A percentile compares a stretch with the other conserved stretches of the same genome.
Evolutionary conservation across 2,329 filamentous ascomycete genomes (phyloP).

Genomic region (Aureobasidium sp.): DNA sequence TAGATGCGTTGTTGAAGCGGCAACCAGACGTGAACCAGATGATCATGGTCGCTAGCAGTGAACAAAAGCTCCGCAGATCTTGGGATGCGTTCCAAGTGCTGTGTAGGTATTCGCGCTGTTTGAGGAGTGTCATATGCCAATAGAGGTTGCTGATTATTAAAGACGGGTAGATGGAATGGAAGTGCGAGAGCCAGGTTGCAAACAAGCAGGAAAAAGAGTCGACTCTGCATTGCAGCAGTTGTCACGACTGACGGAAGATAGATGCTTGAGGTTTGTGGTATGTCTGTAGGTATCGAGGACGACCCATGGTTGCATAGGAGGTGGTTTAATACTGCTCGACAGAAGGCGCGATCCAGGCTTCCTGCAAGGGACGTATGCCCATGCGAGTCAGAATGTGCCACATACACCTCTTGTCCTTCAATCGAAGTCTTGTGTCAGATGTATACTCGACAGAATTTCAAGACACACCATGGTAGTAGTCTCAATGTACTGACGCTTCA

Average conservation of each 20-base stretch:
- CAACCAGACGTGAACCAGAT: conserved; percentile 27
- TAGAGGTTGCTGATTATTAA: conserved; percentile 8
- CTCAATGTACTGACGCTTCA: too few species aligned
- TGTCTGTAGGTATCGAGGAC: neutral
- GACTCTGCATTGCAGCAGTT: neutral
- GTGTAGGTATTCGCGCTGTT: neutral
- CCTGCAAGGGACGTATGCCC: neutral
- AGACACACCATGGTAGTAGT: too few species aligned
- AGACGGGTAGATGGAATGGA: neutral
- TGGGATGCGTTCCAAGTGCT: conserved; percentile 22
- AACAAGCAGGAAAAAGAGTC: conserved; percentile 3
- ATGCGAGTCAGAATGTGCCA: neutral
- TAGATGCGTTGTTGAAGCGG: conserved; percentile 25
- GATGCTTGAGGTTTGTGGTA: neutral
- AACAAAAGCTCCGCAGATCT: conserved; percentile 28
- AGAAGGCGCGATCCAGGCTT: neutral
- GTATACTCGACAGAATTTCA: neutral
- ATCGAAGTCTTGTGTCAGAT: neutral
- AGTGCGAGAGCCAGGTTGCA: neutral
- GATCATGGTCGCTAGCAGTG: conserved; percentile 20
- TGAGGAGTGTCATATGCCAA: neutral
- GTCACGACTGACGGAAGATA: neutral
- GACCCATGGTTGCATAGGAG: neutral
- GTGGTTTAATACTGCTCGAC: neutral
- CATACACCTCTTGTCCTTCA: neutral